These are phyloP conservation scores for Penicillium sp. DNA, from an alignment of 2,329 filamentous ascomycete species.

Conservation along the genomic window DNA sequence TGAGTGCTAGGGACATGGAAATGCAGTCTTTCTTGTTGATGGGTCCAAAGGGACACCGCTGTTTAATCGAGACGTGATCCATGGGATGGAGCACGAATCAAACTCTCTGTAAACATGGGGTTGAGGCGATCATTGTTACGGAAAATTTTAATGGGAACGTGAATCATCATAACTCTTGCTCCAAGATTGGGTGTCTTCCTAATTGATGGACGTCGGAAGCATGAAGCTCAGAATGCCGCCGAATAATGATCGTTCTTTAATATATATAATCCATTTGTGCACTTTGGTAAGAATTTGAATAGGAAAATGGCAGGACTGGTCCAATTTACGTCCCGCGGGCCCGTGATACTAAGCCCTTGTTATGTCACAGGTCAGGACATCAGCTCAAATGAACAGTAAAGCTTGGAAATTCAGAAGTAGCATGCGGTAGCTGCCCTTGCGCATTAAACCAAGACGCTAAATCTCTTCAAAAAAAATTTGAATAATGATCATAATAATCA, in stretches of 20 bases:
- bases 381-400: not conserved
- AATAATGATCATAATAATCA: too few relatives aligned
- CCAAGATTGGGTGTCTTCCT: not conserved
- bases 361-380: not conserved
- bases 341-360: not conserved
- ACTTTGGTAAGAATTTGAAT: too few relatives aligned
- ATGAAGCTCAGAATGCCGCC: not conserved
- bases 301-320: not conserved
- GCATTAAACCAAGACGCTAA: too few relatives aligned
- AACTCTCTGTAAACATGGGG: not conserved
- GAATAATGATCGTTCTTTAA: not conserved
- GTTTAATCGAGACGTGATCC: slow-evolving; percentile 30
- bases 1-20: slow-evolving; percentile 42
- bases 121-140: not conserved
- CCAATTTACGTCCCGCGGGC: not conserved
- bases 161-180: not conserved
- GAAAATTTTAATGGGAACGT: not conserved
- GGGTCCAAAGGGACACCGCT: slow-evolving; percentile 43
- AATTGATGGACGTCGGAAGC: not conserved
- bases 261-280: not conserved
- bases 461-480: too few relatives aligned
- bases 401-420: not conserved
- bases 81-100: not conserved
- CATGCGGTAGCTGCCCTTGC: not conserved
- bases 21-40: slow-evolving; percentile 47